Base-by-base conservation (phyloP, 768 basidiomycete species). In the Lentinula sp. region DNA sequence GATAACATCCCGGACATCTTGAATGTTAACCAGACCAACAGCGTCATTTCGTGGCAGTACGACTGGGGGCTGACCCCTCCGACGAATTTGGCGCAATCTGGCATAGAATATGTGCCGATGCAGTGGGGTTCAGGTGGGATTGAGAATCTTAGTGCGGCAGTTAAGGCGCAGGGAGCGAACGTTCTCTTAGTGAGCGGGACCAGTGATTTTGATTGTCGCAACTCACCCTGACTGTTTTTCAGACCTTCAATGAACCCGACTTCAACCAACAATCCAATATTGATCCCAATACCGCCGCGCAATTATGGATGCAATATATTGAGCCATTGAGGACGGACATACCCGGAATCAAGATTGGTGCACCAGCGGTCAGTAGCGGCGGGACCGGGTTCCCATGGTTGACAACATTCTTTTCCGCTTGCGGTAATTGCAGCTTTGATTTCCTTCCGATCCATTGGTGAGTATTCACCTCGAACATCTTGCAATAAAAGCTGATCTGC, bases 301-400 rank as follows among this genome's bases (percentile, higher is more conserved):
- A 76, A n/a, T 69, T 85, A 8, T 88, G 87, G 87, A 79, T 76
- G 69, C 73, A 79, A 63, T 78, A 81, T 62, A 72, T 87, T 32
- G 75, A 87, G 62, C 86, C 86, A 0, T 67, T 87, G 55, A 83
- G 81, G 63, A 68, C 71, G 5, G 32, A 18, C 7, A 42, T 42
- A 28, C 58, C 67, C 23, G 83, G 82, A 4, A 68, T 86, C 37
- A 75, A 76, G 9, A 73, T 87, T 6, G 86, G 85, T 33, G 82
- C 77, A 16, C 86, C 86, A 2, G 85, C 85, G 8, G 78, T 84
- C 39, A 82, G 83, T 8, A 81, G 77, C 32, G 77, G 81, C 4
- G 72, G 73, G 0, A 75, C 75, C 4, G 86, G 86, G 1, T 77
- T 71, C 64, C 77, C 79, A 16, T 87, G 86, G 86, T 67, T 87